These are phyloP conservation scores for Jatropha multifida DNA, from an alignment of 441 rosid genomes.

Conservation along the genomic window DNA sequence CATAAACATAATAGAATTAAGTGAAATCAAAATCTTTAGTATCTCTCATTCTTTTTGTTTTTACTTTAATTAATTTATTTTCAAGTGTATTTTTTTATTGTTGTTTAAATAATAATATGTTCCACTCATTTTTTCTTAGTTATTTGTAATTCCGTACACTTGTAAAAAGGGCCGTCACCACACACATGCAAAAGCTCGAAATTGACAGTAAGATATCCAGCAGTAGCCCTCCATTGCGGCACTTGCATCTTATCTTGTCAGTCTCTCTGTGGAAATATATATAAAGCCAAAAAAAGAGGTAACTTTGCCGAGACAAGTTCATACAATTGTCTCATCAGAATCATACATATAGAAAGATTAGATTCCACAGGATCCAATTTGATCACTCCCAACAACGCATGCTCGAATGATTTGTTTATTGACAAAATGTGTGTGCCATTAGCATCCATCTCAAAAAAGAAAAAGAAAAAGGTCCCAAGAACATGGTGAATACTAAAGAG, in stretches of 20 bases:
- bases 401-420: not conserved
- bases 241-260: not conserved
- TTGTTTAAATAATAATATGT: too few species aligned
- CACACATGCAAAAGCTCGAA: not conserved
- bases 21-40: too few species aligned
- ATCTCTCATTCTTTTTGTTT: too few species aligned
- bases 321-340: not conserved
- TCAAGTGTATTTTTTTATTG: too few species aligned
- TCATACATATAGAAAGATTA: not conserved
- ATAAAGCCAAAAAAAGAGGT: not conserved
- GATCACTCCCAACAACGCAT: conserved; percentile 3
- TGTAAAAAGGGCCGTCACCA: too few species aligned
- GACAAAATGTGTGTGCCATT: not conserved
- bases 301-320: not conserved
- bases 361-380: not conserved
- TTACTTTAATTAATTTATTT: too few species aligned
- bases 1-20: too few species aligned
- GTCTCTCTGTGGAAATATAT: not conserved
- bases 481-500: not conserved
- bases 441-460: too few species aligned
- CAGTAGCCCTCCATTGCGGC: not conserved
- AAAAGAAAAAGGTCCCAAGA: not conserved
- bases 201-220: not conserved
- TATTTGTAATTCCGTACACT: too few species aligned
- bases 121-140: too few species aligned